phyloP scores from a whole-genome alignment of 2,329 filamentous ascomycete genomes.

The Sordariomycetes sp. region DNA sequence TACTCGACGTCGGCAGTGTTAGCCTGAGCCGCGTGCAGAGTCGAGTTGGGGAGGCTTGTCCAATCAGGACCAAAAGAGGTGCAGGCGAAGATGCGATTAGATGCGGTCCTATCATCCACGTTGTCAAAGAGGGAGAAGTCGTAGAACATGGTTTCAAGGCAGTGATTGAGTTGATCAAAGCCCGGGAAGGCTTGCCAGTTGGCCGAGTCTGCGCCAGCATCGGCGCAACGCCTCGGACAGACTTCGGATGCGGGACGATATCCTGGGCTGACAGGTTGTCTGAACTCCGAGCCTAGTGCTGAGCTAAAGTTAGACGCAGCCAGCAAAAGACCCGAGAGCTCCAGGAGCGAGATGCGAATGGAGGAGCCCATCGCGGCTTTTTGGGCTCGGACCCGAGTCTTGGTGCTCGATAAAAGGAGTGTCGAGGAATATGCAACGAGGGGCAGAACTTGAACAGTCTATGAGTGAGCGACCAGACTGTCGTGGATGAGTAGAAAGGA shows the following conservation, averaged over 20 bases:
- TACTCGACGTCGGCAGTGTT: slow-evolving; percentile 12
- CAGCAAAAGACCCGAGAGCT: too few species aligned
- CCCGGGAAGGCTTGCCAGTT: slow-evolving; percentile 16
- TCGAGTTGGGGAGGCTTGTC: slow-evolving; percentile 4
- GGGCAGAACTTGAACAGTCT: too few species aligned
- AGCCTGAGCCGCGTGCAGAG: slow-evolving; percentile 3
- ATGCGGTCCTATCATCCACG: slow-evolving; percentile 16
- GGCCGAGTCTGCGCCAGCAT: slow-evolving; percentile 10
- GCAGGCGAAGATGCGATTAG: slow-evolving; percentile 20
- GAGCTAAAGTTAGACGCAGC: too few species aligned
- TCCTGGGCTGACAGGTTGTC: too few species aligned
- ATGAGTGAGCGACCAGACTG: too few species aligned
- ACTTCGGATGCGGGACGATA: background rate
- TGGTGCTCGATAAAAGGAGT: too few species aligned
- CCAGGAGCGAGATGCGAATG: too few species aligned
- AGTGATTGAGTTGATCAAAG: slow-evolving; percentile 15
- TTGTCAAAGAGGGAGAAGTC: slow-evolving; percentile 21
- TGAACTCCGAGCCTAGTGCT: too few species aligned
- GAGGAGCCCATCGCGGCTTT: too few species aligned
- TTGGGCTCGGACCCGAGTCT: too few species aligned
- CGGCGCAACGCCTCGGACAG: slow-evolving; percentile 12
- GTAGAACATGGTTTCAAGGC: slow-evolving; percentile 20
- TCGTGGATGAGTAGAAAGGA: too few species aligned
- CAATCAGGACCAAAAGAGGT: slow-evolving; percentile 10
- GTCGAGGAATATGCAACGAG: too few species aligned